Conservation (phyloP, 306 rosid genomes). For the Echinosophora koreensis region DNA sequence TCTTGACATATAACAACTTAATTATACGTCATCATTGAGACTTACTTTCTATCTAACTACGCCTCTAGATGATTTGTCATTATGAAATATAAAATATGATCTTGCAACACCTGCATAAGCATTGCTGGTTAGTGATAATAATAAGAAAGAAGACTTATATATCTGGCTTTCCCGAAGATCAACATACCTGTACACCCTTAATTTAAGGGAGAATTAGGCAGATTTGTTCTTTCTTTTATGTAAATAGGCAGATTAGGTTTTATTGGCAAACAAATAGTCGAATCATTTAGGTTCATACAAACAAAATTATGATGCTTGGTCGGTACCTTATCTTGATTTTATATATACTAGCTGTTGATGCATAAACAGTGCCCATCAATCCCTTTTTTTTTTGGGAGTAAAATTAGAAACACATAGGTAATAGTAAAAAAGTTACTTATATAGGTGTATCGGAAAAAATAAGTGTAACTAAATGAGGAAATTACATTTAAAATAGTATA, state of each 20-base stretch:
- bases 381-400: too few species aligned
- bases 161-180: slow-evolving; percentile 43
- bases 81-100: slow-evolving; percentile 32
- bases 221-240: too few species aligned
- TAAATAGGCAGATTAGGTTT: slow-evolving; percentile 48
- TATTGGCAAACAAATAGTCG: slow-evolving; percentile 32
- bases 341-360: background rate
- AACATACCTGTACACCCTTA: background rate
- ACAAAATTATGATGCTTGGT: slow-evolving; percentile 59
- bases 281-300: slow-evolving; percentile 41
- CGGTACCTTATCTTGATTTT: slow-evolving; percentile 57
- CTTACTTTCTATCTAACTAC: slow-evolving; percentile 59
- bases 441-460: too few species aligned
- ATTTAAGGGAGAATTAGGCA: slow-evolving; percentile 11
- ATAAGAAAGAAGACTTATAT: background rate
- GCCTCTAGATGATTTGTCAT: slow-evolving; percentile 25
- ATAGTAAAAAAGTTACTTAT: too few species aligned
- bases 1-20: slow-evolving; percentile 44
- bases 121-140: slow-evolving; percentile 14
- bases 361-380: too few species aligned
- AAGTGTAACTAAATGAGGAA: too few species aligned
- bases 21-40: slow-evolving; percentile 49
- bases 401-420: too few species aligned
- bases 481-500: too few species aligned
- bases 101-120: too few species aligned